These are phyloP conservation scores for Nicotiana tabacum DNA, from an alignment of 257 asterid species.

Conservation along the genomic window DNA sequence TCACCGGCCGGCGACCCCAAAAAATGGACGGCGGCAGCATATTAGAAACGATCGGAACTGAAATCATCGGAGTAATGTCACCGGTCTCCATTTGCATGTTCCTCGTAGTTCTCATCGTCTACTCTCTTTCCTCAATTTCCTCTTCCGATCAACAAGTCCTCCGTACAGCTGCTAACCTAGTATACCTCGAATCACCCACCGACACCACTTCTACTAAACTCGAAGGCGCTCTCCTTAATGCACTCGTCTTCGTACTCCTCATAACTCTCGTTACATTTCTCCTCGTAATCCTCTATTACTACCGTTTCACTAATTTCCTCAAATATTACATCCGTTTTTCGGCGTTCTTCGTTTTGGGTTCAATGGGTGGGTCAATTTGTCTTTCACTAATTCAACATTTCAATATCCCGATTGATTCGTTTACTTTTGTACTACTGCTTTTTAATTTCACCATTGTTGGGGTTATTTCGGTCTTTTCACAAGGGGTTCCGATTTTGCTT, in stretches of 20 bases:
- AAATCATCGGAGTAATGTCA: slow-evolving; percentile 85
- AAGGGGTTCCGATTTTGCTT: slow-evolving; percentile 68
- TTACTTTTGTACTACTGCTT: slow-evolving; percentile 50
- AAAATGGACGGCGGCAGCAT: slow-evolving; percentile 77
- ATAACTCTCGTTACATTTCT: slow-evolving; percentile 74
- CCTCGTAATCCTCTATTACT: slow-evolving; percentile 74
- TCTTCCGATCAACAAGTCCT: slow-evolving; percentile 34
- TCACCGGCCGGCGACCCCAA: not conserved
- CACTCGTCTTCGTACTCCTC: slow-evolving; percentile 67
- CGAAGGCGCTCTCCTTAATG: slow-evolving; percentile 77
- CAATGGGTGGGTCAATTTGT: slow-evolving; percentile 80
- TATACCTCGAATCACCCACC: slow-evolving; percentile 71
- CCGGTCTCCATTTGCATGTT: slow-evolving; percentile 96
- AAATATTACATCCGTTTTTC: slow-evolving; percentile 80
- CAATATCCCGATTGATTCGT: slow-evolving; percentile 62
- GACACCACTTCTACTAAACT: slow-evolving; percentile 71
- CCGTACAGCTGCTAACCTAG: slow-evolving; percentile 83
- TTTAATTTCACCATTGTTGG: slow-evolving; percentile 72
- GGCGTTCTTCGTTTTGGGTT: slow-evolving; percentile 55
- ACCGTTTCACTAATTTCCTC: slow-evolving; percentile 75
- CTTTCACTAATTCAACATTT: slow-evolving; percentile 61
- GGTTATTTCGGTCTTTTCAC: slow-evolving; percentile 67
- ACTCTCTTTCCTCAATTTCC: slow-evolving; percentile 55
- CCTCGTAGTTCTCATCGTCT: slow-evolving; percentile 83
- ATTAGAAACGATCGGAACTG: slow-evolving; percentile 66